These are phyloP conservation scores for Dendrobium nobile DNA, from an alignment of 106 monocot genomes.

Conservation along the genomic window DNA sequence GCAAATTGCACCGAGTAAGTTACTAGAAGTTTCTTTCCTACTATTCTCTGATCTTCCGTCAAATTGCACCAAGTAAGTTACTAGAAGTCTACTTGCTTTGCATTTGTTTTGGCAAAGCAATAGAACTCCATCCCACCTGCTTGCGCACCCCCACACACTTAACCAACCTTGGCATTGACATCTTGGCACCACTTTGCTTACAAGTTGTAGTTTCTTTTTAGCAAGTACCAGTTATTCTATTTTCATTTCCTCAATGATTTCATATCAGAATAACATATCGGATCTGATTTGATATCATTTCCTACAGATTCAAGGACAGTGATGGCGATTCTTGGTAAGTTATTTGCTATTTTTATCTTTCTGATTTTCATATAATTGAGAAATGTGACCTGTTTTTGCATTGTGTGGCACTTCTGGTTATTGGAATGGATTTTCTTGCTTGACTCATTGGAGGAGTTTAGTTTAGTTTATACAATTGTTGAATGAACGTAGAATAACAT, in stretches of 20 bases:
- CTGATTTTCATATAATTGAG: constrained; percentile 2
- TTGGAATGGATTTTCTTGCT: no score
- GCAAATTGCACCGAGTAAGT: constrained; percentile 98
- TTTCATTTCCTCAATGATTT: constrained; percentile 2
- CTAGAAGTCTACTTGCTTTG: not conserved
- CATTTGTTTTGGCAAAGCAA: not conserved
- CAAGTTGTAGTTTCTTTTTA: not conserved
- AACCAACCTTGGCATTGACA: not conserved
- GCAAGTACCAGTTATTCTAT: not conserved
- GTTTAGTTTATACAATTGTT: no score
- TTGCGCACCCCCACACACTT: not conserved
- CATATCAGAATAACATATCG: not conserved
- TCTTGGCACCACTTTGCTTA: not conserved
- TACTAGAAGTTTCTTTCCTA: not conserved
- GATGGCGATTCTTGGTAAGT: constrained; percentile 93
- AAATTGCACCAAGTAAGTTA: constrained; percentile 95
- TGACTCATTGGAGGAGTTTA: no score
- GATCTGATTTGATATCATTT: constrained; percentile 15
- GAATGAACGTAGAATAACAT: not conserved
- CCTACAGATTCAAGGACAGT: constrained; percentile 95
- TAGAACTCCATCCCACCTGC: no score
- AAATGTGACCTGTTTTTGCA: not conserved
- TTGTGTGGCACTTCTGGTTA: not conserved
- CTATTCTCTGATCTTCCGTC: constrained; percentile 12
- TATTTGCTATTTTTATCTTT: not conserved